These are phyloP conservation scores for Aphanomyces euteiches DNA, from an alignment of 352 stramenopile genomes.

Conservation along the genomic window DNA sequence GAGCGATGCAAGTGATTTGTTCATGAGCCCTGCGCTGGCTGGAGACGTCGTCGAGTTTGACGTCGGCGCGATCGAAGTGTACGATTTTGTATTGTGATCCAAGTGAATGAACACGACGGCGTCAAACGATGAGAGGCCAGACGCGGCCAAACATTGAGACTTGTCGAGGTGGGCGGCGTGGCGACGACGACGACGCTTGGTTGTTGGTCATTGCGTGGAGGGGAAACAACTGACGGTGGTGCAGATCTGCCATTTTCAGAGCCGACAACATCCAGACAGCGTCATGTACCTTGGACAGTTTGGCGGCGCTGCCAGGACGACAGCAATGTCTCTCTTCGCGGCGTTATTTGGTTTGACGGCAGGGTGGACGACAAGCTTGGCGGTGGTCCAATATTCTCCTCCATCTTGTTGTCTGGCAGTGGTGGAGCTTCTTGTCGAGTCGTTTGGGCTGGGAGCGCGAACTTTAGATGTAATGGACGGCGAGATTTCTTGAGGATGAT, in stretches of 20 bases:
- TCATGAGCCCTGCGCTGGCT: not conserved
- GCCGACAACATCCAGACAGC: not conserved
- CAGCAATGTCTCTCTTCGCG: not conserved
- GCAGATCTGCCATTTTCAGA: not conserved
- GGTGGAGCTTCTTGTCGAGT: no score
- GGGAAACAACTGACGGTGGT: not conserved
- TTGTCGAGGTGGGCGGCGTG: no score
- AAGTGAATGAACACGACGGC: not conserved
- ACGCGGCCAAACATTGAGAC: not conserved
- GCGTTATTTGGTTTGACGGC: not conserved
- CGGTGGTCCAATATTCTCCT: not conserved
- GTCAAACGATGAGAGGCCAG: slow-evolving; percentile 2
- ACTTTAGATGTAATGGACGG: not conserved
- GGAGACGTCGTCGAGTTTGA: slow-evolving; percentile 1
- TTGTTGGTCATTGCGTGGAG: not conserved
- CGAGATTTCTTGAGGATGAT: not conserved
- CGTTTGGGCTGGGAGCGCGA: not conserved
- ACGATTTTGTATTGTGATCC: slow-evolving; percentile 1
- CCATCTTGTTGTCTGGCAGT: no score
- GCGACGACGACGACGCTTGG: not conserved
- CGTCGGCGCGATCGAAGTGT: slow-evolving; percentile 18
- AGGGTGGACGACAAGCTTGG: not conserved
- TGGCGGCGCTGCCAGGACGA: not conserved
- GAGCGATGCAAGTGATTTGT: slow-evolving; percentile 15
- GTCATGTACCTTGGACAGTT: slow-evolving; percentile 1